phyloP scores from a whole-genome alignment of 1,284 basidiomycete genomes.

The Moesziomyces sp. region DNA sequence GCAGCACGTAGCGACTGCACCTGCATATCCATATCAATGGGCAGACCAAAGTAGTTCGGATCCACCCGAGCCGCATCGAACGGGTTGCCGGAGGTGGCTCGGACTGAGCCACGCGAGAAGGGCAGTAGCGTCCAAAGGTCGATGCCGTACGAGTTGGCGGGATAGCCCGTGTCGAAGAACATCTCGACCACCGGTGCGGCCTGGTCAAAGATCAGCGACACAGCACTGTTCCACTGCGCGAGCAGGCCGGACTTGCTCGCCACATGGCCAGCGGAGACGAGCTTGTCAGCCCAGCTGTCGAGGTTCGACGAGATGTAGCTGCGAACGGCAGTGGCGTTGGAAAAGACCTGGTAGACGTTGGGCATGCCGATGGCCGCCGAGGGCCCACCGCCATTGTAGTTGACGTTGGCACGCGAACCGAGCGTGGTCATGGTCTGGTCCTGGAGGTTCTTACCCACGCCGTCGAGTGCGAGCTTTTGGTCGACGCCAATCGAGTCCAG shows the following conservation, averaged over 20 bases:
- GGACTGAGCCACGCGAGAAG: slow-evolving; percentile 52
- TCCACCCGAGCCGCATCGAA: slow-evolving; percentile 31
- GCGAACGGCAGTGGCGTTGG: slow-evolving; percentile 42
- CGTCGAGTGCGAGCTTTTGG: slow-evolving; percentile 64
- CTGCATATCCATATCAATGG: slow-evolving; percentile 68
- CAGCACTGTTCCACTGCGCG: slow-evolving; percentile 44
- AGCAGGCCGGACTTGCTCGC: slow-evolving; percentile 39
- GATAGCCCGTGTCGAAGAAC: slow-evolving; percentile 59
- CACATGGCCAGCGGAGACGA: slow-evolving; percentile 48
- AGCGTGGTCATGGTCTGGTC: slow-evolving; percentile 69
- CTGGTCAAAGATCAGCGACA: slow-evolving; percentile 46
- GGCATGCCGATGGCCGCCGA: slow-evolving; percentile 58
- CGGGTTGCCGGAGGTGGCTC: slow-evolving; percentile 35
- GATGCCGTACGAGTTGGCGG: slow-evolving; percentile 48
- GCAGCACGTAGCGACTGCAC: slow-evolving; percentile 61
- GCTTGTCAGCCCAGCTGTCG: slow-evolving; percentile 46
- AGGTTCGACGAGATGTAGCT: slow-evolving; percentile 47
- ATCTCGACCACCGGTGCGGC: slow-evolving; percentile 51
- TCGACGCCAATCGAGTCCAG: slow-evolving; percentile 64
- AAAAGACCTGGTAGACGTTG: slow-evolving; percentile 39
- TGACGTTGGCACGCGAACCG: slow-evolving; percentile 41
- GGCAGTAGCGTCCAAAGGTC: slow-evolving; percentile 61
- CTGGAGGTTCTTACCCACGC: slow-evolving; percentile 68
- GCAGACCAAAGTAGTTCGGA: slow-evolving; percentile 66
- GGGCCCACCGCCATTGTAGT: slow-evolving; percentile 49